Evolutionary conservation across 2,329 filamentous ascomycete species (phyloP).

Genomic region (Cercospora nicotianae): DNA sequence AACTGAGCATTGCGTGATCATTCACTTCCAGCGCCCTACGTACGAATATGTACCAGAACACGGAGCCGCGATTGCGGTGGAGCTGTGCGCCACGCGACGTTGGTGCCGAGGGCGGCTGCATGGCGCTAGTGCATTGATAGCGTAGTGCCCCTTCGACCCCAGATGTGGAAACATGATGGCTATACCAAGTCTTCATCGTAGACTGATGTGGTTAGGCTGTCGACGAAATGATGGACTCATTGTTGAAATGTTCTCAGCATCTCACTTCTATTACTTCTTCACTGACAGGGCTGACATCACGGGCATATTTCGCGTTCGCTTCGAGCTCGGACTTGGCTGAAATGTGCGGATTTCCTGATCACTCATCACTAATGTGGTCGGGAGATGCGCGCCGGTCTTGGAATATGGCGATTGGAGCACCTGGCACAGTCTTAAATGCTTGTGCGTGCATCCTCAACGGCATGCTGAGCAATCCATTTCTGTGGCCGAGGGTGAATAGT

Average conservation of each 20-base stretch:
- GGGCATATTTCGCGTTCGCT: background rate
- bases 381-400: background rate
- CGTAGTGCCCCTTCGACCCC: background rate
- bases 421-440: background rate
- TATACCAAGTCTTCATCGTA: background rate
- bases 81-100: background rate
- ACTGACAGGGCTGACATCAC: background rate
- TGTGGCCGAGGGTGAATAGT: background rate
- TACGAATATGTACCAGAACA: background rate
- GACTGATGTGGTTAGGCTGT: background rate
- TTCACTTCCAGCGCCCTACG: background rate
- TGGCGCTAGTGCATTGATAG: background rate
- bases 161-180: background rate
- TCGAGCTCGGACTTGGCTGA: slow-evolving; percentile 1
- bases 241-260: background rate
- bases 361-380: slow-evolving; percentile 11
- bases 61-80: background rate
- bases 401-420: background rate
- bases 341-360: slow-evolving; percentile 7
- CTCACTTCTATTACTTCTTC: background rate
- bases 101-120: background rate
- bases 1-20: background rate
- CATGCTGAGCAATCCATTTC: background rate
- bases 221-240: background rate
- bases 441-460: background rate